Base-by-base conservation (phyloP, 2,329 filamentous ascomycete species). In the Trematosphaeria pertusa region DNA sequence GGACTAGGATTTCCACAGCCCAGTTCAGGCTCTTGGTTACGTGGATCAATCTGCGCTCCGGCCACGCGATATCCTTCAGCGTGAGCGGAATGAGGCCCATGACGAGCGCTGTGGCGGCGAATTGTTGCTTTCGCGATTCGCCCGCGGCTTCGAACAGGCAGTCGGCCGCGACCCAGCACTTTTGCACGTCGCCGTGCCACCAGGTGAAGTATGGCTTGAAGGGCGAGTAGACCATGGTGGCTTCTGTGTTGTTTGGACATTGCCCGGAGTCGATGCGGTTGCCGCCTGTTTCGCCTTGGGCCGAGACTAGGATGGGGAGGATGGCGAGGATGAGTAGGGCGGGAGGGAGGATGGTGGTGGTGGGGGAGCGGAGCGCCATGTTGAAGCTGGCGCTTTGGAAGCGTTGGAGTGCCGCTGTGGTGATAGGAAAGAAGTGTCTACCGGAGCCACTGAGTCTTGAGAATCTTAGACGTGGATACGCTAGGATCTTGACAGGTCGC, bases 51-150 rank as follows among this genome's bases (percentile, higher is more conserved):
- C 65, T 45, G 3, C 59, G 42, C 42, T 69, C 60, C 1, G 65
- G 67, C 65, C 67, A 69, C 1, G 67, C 63, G 42, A 68, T 58
- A 40, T 69, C 65, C 36, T 65, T 67, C 12, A 70, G 53, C 1
- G 60, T 64, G 2, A 69, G 47, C 1, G 67, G 67, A 22, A 71
- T 54, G 9, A 71, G 51, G 20, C 65, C 67, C 65, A 71, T 69
- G 36, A 70, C 59, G 8, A 71, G 55, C 1, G 61, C 56, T 1
- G 58, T 64, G 22, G 67, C 61, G 17, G 57, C 59, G 48, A 64
- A 68, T 50, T 71, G 66, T 32, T 68, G 65, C 37, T 69, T 68
- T 19, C 64, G 61, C 17, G 56, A 56, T 28, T 69, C 65, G 21
- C 59, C 59, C 4, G 60, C 58, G 1, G 44, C 37, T 28, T 39